Conservation (phyloP, 108 stramenopile species). For the Stephanodiscus minutulus region DNA sequence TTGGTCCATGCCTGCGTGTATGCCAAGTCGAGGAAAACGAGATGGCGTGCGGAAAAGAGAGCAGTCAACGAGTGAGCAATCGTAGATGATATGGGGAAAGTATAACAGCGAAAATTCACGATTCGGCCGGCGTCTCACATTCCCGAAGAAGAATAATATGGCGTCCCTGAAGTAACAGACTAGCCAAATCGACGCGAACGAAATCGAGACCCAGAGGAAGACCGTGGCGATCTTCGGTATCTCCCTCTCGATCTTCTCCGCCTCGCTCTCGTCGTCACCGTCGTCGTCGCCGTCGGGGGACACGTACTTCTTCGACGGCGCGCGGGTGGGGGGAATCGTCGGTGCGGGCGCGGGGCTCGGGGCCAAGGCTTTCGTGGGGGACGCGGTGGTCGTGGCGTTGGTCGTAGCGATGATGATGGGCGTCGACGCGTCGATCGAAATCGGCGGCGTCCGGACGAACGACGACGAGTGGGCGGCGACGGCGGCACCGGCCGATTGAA, state of each 20-base stretch:
- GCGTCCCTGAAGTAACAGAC: conserved; percentile 33
- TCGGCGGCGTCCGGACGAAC: no score
- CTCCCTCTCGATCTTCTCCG: conserved; percentile 3
- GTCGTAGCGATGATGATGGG: neutral
- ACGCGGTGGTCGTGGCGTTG: neutral
- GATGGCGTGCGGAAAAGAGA: neutral
- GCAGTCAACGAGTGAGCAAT: neutral
- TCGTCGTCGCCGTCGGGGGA: conserved; percentile 22
- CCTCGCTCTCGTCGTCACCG: conserved; percentile 9
- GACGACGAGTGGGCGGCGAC: no score
- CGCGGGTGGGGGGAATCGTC: conserved; percentile 6
- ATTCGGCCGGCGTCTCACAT: conserved; percentile 5
- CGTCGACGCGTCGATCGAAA: no score
- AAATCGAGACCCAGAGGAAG: neutral
- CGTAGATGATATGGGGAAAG: conserved; percentile 1
- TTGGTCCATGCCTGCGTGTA: conserved; percentile 26
- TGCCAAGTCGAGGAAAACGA: neutral
- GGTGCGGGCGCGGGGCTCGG: neutral
- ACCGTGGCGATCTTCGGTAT: neutral
- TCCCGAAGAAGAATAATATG: conserved; percentile 39
- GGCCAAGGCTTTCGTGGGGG: neutral
- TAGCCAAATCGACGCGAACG: conserved; percentile 16
- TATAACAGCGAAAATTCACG: neutral
- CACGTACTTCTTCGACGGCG: conserved; percentile 35
- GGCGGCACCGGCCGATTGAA: no score